Percentiles rank a stretch among this genome's conserved stretches.
phyloP scores from a whole-genome alignment of 2,329 filamentous ascomycete species.

The Chaetomiaceae sp. region DNA sequence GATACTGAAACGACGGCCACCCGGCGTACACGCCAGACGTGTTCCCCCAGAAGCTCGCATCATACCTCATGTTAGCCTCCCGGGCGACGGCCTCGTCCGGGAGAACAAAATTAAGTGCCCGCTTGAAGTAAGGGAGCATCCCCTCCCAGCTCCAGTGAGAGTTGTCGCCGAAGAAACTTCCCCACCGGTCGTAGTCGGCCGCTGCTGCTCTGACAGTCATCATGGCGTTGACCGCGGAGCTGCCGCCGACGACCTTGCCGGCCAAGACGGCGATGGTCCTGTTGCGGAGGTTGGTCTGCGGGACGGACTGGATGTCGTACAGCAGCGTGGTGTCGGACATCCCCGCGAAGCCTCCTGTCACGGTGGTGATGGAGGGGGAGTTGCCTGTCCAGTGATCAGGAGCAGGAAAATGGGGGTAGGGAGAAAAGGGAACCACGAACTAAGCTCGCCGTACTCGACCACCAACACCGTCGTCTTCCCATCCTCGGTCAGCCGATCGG shows the following conservation, averaged over 20 bases:
- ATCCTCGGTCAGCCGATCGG: conserved; percentile 23
- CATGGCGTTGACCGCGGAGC: conserved; percentile 26
- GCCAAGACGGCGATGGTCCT: conserved; percentile 24
- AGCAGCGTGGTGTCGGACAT: conserved; percentile 23
- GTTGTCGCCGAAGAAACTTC: conserved; percentile 23
- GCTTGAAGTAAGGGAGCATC: conserved; percentile 24
- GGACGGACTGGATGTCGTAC: conserved; percentile 30
- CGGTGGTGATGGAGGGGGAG: conserved; percentile 21
- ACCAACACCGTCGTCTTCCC: conserved; percentile 25
- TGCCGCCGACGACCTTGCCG: conserved; percentile 34
- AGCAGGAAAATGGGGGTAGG: background rate
- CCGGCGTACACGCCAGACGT: conserved; percentile 35
- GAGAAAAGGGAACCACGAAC: background rate
- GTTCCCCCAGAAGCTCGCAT: conserved; percentile 35
- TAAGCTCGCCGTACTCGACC: conserved; percentile 25
- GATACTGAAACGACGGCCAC: conserved; percentile 39
- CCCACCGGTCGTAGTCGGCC: conserved; percentile 25
- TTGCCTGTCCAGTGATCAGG: conserved; percentile 14
- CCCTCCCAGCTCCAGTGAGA: conserved; percentile 23
- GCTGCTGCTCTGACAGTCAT: conserved; percentile 21
- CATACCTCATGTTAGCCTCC: conserved; percentile 20
- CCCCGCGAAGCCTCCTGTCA: conserved; percentile 21
- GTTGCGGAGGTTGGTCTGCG: conserved; percentile 28
- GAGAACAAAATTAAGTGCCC: conserved; percentile 21
- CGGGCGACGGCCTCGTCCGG: conserved; percentile 17